Percentiles rank a stretch among this genome's conserved stretches.
Conservation (phyloP, 2,329 filamentous ascomycete genomes). For the Pseudogymnoascus sp. region DNA sequence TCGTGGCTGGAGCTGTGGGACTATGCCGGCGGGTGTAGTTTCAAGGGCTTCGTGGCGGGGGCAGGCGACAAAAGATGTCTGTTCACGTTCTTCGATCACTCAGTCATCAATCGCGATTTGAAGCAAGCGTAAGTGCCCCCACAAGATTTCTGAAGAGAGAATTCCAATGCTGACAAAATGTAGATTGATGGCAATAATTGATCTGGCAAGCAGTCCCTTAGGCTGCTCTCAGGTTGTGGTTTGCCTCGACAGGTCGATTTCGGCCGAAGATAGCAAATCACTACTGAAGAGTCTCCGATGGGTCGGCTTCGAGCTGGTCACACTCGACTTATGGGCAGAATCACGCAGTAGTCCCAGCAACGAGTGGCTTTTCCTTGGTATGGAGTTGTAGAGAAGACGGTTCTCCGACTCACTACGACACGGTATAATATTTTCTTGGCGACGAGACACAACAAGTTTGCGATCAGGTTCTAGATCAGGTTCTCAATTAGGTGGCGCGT, state of each 20-base stretch:
- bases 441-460: conserved; percentile 3
- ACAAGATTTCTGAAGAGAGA: neutral
- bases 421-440: conserved; percentile 4
- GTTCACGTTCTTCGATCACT: conserved; percentile 81
- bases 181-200: conserved; percentile 83
- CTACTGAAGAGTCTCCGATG: conserved; percentile 80
- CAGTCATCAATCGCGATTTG: conserved; percentile 65
- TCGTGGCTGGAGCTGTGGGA: conserved; percentile 42
- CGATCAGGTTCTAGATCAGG: conserved; percentile 3
- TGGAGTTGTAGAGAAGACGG: conserved; percentile 59
- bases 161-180: conserved; percentile 25
- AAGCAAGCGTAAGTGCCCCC: conserved; percentile 69
- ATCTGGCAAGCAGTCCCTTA: conserved; percentile 72
- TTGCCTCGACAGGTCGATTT: conserved; percentile 68
- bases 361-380: conserved; percentile 79
- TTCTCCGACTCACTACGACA: neutral
- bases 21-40: conserved; percentile 74
- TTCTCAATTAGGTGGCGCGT: neutral
- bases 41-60: conserved; percentile 76
- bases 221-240: conserved; percentile 71
- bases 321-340: conserved; percentile 67
- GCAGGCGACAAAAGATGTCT: conserved; percentile 64
- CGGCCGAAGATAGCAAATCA: conserved; percentile 54
- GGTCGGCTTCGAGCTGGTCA: conserved; percentile 83
- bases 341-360: conserved; percentile 57